Percentiles rank a stretch among this genome's conserved stretches.
These are phyloP conservation scores for Eucalyptus tenuipes DNA, from an alignment of 345 rosid genomes.

Conservation along the genomic window DNA sequence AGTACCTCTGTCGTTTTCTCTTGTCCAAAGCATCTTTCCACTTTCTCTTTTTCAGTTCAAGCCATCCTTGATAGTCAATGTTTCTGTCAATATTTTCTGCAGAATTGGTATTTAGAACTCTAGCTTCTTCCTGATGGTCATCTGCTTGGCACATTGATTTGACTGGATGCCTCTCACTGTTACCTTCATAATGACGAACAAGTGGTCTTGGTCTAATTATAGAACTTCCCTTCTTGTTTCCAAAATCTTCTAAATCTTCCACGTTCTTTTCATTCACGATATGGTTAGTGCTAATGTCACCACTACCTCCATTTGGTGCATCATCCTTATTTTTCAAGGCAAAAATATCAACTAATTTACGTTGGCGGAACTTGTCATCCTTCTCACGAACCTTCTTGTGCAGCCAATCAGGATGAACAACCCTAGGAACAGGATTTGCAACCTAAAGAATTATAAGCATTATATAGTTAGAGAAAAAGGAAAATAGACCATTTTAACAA, in stretches of 20 bases:
- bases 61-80: slow-evolving; percentile 91
- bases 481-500: background rate
- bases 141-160: slow-evolving; percentile 2
- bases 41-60: slow-evolving; percentile 78
- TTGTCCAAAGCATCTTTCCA: slow-evolving; percentile 56
- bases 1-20: slow-evolving; percentile 76
- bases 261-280: slow-evolving; percentile 14
- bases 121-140: slow-evolving; percentile 8
- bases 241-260: slow-evolving; percentile 81
- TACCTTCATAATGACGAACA: slow-evolving; percentile 42
- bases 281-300: slow-evolving; percentile 1
- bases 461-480: background rate
- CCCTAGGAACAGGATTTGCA: slow-evolving; percentile 93
- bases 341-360: slow-evolving; percentile 70
- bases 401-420: slow-evolving; percentile 96
- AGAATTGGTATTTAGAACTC: slow-evolving; percentile 2
- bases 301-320: background rate
- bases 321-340: slow-evolving; percentile 22
- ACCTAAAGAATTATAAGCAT: slow-evolving; percentile 36
- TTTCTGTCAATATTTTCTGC: slow-evolving; percentile 49
- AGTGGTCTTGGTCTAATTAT: slow-evolving; percentile 51
- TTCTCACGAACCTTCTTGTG: slow-evolving; percentile 91
- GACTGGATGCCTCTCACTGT: slow-evolving; percentile 13
- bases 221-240: slow-evolving; percentile 24
- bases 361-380: slow-evolving; percentile 82